Percentiles rank a stretch among this genome's conserved stretches.
Evolutionary conservation across 2,329 filamentous ascomycete genomes (phyloP).

Genomic region (Neobulgaria alba): DNA sequence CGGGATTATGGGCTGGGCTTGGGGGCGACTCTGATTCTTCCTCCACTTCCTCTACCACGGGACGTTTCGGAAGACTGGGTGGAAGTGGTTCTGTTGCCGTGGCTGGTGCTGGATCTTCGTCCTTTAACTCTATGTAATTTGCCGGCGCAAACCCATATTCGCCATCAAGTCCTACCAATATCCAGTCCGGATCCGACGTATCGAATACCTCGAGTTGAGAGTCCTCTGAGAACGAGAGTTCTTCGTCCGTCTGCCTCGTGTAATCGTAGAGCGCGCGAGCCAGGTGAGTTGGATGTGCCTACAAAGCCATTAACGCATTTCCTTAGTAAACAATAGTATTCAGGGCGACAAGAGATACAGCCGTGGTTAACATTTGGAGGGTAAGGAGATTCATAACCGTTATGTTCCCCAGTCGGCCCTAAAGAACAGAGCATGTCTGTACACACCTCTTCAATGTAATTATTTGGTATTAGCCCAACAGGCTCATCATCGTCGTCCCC

Average conservation of each 20-base stretch:
- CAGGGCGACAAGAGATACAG: not conserved
- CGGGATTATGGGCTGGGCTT: slow-evolving; percentile 22
- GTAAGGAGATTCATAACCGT: slow-evolving; percentile 2
- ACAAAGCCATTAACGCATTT: slow-evolving; percentile 13
- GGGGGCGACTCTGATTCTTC: slow-evolving; percentile 18
- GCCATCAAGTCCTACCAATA: slow-evolving; percentile 72
- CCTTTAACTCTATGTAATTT: slow-evolving; percentile 79
- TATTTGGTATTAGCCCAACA: slow-evolving; percentile 62
- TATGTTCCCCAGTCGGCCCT: too few species aligned
- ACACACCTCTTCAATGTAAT: slow-evolving; percentile 87
- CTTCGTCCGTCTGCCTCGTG: slow-evolving; percentile 92
- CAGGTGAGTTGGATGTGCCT: slow-evolving; percentile 58
- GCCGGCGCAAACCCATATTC: slow-evolving; percentile 92
- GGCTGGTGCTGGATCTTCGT: slow-evolving; percentile 33
- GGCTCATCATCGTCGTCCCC: slow-evolving; percentile 31
- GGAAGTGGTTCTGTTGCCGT: slow-evolving; percentile 20
- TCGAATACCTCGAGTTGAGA: slow-evolving; percentile 78
- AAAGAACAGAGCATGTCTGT: slow-evolving; percentile 4
- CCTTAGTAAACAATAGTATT: too few species aligned
- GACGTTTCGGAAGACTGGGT: slow-evolving; percentile 30
- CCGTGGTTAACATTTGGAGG: not conserved
- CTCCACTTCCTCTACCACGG: slow-evolving; percentile 27
- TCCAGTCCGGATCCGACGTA: slow-evolving; percentile 90
- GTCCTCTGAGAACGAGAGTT: slow-evolving; percentile 91
- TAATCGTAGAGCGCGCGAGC: slow-evolving; percentile 98